phyloP scores from a whole-genome alignment of 805 yeast genomes.

The Pichia gijzeniarum region DNA sequence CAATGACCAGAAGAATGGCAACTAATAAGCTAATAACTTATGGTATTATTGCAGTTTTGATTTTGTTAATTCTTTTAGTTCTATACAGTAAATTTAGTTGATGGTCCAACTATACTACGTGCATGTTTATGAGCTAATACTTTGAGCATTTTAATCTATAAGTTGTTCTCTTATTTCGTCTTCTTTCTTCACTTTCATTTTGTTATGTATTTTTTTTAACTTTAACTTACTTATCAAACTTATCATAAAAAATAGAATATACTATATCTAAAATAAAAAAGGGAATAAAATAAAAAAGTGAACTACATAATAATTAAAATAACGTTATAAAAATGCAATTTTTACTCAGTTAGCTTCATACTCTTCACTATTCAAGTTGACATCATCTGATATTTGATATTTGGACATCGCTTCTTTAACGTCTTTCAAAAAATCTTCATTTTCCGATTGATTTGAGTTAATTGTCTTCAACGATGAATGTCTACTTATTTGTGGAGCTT shows the following conservation, averaged over 20 bases:
- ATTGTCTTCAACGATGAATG: constrained; percentile 24
- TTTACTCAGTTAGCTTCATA: constrained; percentile 42
- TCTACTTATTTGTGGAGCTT: constrained; percentile 31
- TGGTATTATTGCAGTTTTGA: constrained; percentile 83
- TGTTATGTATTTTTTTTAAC: too few relatives aligned
- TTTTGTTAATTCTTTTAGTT: constrained; percentile 74
- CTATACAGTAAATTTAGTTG: constrained; percentile 75
- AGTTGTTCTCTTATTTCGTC: background rate
- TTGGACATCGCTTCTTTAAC: constrained; percentile 38
- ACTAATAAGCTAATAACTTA: constrained; percentile 87
- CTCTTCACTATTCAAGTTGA: constrained; percentile 48
- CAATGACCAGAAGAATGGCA: constrained; percentile 89
- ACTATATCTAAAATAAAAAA: background rate
- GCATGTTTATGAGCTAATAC: too few relatives aligned
- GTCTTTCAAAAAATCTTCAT: constrained; percentile 33
- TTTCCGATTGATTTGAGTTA: constrained; percentile 19
- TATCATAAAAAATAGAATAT: too few relatives aligned
- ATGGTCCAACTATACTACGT: constrained; percentile 25
- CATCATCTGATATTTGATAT: constrained; percentile 30
- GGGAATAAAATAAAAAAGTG: background rate
- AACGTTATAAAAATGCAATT: background rate
- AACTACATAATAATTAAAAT: background rate
- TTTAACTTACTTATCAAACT: too few relatives aligned
- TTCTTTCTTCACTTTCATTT: background rate
- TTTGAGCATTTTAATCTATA: too few relatives aligned